Evolutionary conservation across 108 stramenopile species (phyloP).

Genomic region (Epipyxis sp.): DNA sequence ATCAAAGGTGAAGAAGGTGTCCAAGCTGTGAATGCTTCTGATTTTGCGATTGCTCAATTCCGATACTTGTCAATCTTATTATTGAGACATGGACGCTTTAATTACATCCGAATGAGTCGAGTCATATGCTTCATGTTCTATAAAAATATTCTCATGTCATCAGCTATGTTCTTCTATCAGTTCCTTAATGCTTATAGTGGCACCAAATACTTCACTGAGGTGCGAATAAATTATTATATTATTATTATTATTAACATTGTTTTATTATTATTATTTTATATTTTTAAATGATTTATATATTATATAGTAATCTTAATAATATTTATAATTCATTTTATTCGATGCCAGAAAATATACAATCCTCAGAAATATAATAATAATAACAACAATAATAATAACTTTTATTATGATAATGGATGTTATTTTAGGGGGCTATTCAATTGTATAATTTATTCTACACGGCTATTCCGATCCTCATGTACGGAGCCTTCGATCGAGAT

Average conservation of each 20-base stretch:
- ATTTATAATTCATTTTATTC: no score
- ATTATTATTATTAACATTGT: no score
- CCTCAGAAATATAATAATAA: no score
- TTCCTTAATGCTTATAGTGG: conserved; percentile 2
- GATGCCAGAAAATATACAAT: no score
- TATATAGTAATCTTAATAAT: no score
- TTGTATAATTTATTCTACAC: conserved; percentile 18
- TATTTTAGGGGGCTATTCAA: conserved; percentile 23
- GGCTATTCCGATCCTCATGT: neutral
- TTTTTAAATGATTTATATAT: no score
- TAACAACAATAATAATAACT: conserved; percentile 17
- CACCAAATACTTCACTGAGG: neutral
- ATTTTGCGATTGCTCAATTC: conserved; percentile 62
- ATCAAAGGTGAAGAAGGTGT: conserved; percentile 57
- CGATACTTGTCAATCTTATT: conserved; percentile 46
- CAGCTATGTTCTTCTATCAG: neutral
- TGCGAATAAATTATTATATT: no score
- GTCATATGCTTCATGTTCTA: conserved; percentile 62
- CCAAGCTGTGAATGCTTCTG: conserved; percentile 59
- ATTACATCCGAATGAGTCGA: conserved; percentile 52
- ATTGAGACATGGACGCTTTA: conserved; percentile 58
- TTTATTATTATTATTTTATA: no score
- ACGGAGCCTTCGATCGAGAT: conserved; percentile 6
- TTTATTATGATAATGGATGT: no score
- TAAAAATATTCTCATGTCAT: conserved; percentile 49